phyloP scores from a whole-genome alignment of 1,139 yeast species.

The Diutina rugosa region DNA sequence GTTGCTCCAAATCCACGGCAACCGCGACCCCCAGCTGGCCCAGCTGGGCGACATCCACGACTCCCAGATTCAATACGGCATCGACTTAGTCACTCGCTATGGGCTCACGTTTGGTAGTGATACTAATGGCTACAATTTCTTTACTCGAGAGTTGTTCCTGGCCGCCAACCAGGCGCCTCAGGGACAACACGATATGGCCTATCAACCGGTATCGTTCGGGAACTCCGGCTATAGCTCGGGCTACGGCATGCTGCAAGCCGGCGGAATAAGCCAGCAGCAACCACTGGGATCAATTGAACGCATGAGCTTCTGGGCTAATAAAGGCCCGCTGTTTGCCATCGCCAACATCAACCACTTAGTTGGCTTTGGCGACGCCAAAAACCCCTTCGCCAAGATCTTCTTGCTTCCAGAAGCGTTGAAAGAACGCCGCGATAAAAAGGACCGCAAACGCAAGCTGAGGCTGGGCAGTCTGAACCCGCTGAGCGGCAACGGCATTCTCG shows the following conservation, averaged over 20 bases:
- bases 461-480: neutral
- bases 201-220: neutral
- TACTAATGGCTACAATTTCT: conserved; percentile 53
- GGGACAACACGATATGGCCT: neutral
- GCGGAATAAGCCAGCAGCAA: neutral
- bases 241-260: neutral
- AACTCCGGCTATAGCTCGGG: neutral
- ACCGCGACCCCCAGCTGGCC: conserved; percentile 7
- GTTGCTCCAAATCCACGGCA: conserved; percentile 23
- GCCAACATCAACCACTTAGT: conserved; percentile 62
- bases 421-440: conserved; percentile 62
- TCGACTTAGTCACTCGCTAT: conserved; percentile 53
- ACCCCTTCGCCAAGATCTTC: conserved; percentile 64
- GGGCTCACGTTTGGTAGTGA: conserved; percentile 63
- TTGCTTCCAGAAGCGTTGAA: conserved; percentile 58
- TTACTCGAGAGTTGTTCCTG: conserved; percentile 35
- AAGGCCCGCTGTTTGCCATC: conserved; percentile 62
- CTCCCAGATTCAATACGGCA: conserved; percentile 36
- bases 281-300: conserved; percentile 30
- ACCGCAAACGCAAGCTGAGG: conserved; percentile 36
- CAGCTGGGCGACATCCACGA: conserved; percentile 19
- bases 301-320: conserved; percentile 62
- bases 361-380: conserved; percentile 64
- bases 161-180: neutral
- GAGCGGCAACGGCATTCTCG: neutral